These are phyloP conservation scores for Xanthoparmelia taractica DNA, from an alignment of 495 filamentous ascomycete genomes.

Conservation along the genomic window DNA sequence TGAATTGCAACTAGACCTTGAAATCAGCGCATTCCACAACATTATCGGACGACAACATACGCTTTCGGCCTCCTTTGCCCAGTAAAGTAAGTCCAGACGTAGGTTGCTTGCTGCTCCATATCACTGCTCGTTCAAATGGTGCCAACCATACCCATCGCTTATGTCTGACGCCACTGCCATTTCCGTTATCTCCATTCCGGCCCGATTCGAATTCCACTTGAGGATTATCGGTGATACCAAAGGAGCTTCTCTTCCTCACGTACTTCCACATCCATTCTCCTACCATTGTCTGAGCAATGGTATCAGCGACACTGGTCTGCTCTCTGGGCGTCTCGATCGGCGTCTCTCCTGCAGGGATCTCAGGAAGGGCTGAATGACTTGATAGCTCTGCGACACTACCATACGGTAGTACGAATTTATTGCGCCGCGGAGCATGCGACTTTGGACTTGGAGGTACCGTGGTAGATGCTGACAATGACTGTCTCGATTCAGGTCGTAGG, in stretches of 20 bases:
- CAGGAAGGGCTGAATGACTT: conserved; percentile 46
- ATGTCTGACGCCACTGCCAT: conserved; percentile 59
- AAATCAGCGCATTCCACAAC: conserved; percentile 23
- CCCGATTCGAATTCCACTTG: conserved; percentile 31
- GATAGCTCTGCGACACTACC: conserved; percentile 13
- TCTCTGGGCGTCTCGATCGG: conserved; percentile 50
- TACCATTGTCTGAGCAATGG: conserved; percentile 97
- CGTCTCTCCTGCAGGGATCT: conserved; percentile 16
- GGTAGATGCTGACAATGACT: conserved; percentile 56
- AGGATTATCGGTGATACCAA: conserved; percentile 67
- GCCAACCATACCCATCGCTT: conserved; percentile 99
- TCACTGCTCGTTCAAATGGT: conserved; percentile 88
- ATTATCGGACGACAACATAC: conserved; percentile 49
- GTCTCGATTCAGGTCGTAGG: conserved; percentile 46
- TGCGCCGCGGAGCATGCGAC: conserved; percentile 62
- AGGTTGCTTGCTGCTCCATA: conserved; percentile 98
- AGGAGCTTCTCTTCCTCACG: conserved; percentile 84
- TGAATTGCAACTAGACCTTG: conserved; percentile 70
- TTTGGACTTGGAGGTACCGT: conserved; percentile 61
- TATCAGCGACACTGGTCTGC: conserved; percentile 83
- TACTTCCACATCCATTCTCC: conserved; percentile 99
- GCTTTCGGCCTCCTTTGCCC: conserved; percentile 91
- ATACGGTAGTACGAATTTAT: conserved; percentile 32
- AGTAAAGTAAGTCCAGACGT: conserved; percentile 77
- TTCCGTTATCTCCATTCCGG: conserved; percentile 48